These are phyloP conservation scores for Sedum album DNA, from an alignment of 164 flowering plant species.

Conservation along the genomic window DNA sequence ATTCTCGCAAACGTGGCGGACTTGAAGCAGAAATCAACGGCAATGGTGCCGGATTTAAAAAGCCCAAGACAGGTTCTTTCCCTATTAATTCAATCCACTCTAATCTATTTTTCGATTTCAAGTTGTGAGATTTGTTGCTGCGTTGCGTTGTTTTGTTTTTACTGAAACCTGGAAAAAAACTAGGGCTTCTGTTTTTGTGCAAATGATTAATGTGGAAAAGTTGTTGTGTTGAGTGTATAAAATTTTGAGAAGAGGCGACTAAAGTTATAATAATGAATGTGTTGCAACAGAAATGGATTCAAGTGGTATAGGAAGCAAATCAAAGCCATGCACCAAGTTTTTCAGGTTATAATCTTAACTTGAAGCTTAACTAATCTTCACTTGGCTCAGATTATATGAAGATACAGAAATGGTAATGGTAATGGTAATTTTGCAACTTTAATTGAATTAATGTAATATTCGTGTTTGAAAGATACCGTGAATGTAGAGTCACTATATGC, in stretches of 20 bases:
- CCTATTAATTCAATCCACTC: background rate
- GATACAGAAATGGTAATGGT: background rate
- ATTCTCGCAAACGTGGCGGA: slow-evolving; percentile 35
- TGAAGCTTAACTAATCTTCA: slow-evolving; percentile 18
- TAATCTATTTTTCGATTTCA: background rate
- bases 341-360: slow-evolving; percentile 73
- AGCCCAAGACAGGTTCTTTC: slow-evolving; percentile 30
- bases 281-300: slow-evolving; percentile 90
- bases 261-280: slow-evolving; percentile 56
- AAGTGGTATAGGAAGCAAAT: slow-evolving; percentile 99
- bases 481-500: background rate
- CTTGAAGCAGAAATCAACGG: slow-evolving; percentile 33
- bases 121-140: background rate
- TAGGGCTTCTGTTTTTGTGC: background rate
- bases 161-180: background rate
- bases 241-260: slow-evolving; percentile 34
- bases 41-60: slow-evolving; percentile 38
- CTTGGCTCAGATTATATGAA: too few species aligned
- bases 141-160: too few species aligned
- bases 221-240: slow-evolving; percentile 11
- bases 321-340: slow-evolving; percentile 99
- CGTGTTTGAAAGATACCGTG: background rate
- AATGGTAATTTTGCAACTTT: background rate
- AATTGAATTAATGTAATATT: background rate
- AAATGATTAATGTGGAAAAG: too few species aligned